phyloP scores from a whole-genome alignment of 148 eudicot genomes.

The Rhododendron griersonianum region DNA sequence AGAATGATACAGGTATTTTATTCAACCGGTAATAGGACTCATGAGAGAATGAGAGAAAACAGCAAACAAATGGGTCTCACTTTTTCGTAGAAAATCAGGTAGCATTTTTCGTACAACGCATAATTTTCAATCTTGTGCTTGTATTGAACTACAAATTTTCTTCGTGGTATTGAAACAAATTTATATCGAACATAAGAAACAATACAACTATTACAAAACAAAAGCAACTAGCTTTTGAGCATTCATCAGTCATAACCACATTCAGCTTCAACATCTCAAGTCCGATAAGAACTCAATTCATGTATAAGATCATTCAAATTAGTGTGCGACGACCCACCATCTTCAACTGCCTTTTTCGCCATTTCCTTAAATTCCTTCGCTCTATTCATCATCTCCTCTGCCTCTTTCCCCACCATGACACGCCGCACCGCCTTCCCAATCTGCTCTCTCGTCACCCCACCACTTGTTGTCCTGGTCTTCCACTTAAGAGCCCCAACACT shows the following conservation, averaged over 20 bases:
- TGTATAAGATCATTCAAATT: slow-evolving; percentile 19
- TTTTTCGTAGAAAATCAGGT: no score
- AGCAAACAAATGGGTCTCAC: no score
- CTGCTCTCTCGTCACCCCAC: slow-evolving; percentile 8
- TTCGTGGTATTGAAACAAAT: neutral
- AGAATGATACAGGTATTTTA: no score
- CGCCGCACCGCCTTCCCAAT: slow-evolving; percentile 22
- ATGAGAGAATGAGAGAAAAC: no score
- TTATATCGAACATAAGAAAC: neutral
- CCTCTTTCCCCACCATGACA: slow-evolving; percentile 35
- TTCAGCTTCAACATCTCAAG: neutral
- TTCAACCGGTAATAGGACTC: no score
- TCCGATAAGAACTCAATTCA: slow-evolving; percentile 12
- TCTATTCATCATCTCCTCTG: slow-evolving; percentile 28
- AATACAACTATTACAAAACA: neutral
- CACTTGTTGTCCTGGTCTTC: neutral
- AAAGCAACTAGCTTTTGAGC: neutral
- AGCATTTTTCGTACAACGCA: no score
- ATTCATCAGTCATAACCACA: neutral
- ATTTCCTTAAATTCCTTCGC: slow-evolving; percentile 18
- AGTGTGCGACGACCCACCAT: slow-evolving; percentile 41
- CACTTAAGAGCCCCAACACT: slow-evolving; percentile 28
- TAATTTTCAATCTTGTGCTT: neutral
- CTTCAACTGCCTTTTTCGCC: slow-evolving; percentile 38
- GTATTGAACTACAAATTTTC: no score